Percentiles rank a stretch among this genome's conserved stretches.
phyloP scores from a whole-genome alignment of 495 filamentous ascomycete species.

The Aspergillus hancockii region DNA sequence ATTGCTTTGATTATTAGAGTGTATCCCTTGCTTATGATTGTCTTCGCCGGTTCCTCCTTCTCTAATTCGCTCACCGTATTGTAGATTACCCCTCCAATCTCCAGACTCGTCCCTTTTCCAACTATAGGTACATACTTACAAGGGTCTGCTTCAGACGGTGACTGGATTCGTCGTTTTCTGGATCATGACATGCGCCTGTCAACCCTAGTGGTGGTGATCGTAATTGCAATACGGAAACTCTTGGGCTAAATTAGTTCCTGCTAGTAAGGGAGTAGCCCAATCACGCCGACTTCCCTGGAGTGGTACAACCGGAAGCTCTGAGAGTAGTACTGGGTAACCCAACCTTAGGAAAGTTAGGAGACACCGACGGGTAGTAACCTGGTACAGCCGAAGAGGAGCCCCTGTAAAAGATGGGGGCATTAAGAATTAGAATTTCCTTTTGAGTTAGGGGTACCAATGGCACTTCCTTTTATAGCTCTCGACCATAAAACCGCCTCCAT shows the following conservation, averaged over 20 bases:
- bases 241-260: not conserved
- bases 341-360: not conserved
- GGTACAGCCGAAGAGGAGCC: conserved; percentile 4
- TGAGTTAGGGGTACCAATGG: conserved; percentile 1
- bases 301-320: conserved; percentile 2
- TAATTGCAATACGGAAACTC: conserved; percentile 2
- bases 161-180: not conserved
- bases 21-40: conserved; percentile 1
- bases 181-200: not conserved
- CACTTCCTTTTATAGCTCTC: not conserved
- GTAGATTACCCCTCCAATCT: not conserved
- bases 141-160: not conserved
- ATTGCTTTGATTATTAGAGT: not conserved
- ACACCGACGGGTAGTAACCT: conserved; percentile 3
- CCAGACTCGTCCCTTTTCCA: not conserved
- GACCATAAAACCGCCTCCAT: not conserved
- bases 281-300: not conserved
- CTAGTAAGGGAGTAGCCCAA: not conserved
- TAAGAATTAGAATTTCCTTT: conserved; percentile 1
- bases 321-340: not conserved
- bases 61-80: not conserved
- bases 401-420: conserved; percentile 2
- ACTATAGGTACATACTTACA: not conserved
- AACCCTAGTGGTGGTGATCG: conserved; percentile 1
- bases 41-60: not conserved